Percentiles rank a stretch among this genome's conserved stretches.
Conservation (phyloP, 2,329 filamentous ascomycete genomes). For the Canariomyces notabilis region DNA sequence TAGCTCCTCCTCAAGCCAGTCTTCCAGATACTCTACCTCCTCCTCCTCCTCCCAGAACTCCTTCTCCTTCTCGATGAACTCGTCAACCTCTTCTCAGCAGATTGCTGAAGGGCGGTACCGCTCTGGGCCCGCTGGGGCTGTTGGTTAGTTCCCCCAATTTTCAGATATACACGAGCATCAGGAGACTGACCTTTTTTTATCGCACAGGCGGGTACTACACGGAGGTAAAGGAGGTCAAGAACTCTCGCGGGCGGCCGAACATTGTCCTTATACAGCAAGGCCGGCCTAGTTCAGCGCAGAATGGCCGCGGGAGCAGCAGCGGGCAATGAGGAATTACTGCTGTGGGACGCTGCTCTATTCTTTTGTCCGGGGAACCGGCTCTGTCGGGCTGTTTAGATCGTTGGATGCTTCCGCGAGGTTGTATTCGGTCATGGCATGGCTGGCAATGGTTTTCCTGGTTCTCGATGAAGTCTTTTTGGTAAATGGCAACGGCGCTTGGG, state of each 20-base stretch:
- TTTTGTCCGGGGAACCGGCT: background rate
- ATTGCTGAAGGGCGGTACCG: conserved; percentile 7
- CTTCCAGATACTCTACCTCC: conserved; percentile 8
- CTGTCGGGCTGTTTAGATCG: conserved; percentile 1
- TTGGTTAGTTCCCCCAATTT: conserved; percentile 12
- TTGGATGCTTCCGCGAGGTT: background rate
- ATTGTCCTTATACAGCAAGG: conserved; percentile 18
- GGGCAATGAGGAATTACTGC: background rate
- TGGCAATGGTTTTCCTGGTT: background rate
- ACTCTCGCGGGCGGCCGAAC: conserved; percentile 1
- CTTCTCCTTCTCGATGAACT: conserved; percentile 13
- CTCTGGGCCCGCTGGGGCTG: conserved; percentile 5
- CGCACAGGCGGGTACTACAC: conserved; percentile 11
- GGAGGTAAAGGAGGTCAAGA: conserved; percentile 6
- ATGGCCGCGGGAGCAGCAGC: conserved; percentile 12
- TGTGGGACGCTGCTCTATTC: background rate
- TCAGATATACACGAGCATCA: background rate
- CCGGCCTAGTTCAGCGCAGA: conserved; percentile 8
- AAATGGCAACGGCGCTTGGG: background rate
- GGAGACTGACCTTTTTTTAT: background rate
- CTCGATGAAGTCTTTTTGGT: background rate
- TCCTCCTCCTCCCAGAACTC: background rate
- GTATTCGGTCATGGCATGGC: background rate
- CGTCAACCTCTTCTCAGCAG: conserved; percentile 7
- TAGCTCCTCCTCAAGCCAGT: conserved; percentile 5